Percentiles rank a stretch among this genome's conserved stretches.
Conservation (phyloP, 225 moss, liverwort and hornwort genomes). For the Sphagnum tenellum region DNA sequence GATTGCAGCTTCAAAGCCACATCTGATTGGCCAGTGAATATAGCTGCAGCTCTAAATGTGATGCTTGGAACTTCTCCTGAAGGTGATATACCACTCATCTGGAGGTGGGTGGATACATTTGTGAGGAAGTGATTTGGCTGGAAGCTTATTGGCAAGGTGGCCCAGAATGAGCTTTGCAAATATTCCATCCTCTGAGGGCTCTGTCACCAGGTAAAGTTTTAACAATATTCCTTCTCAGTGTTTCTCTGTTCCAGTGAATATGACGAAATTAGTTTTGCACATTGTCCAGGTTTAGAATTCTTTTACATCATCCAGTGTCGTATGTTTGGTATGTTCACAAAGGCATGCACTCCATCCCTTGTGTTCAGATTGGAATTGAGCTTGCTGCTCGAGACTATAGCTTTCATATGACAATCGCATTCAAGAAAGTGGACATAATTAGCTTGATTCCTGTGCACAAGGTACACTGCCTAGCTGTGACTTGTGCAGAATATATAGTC, state of each 20-base stretch:
- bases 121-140: constrained; percentile 51
- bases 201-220: constrained; percentile 36
- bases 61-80: constrained; percentile 44
- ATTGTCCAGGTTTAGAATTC: too few relatives aligned
- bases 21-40: constrained; percentile 31
- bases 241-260: too few relatives aligned
- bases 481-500: too few relatives aligned
- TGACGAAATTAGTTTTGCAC: too few relatives aligned
- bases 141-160: constrained; percentile 25
- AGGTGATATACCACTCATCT: constrained; percentile 23
- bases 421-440: constrained; percentile 39
- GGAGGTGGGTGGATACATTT: constrained; percentile 41
- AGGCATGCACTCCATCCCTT: too few relatives aligned
- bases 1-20: constrained; percentile 37
- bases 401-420: constrained; percentile 37
- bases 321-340: too few relatives aligned
- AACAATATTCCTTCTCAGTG: too few relatives aligned
- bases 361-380: constrained; percentile 38
- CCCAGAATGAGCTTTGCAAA: constrained; percentile 39
- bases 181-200: constrained; percentile 50
- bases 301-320: too few relatives aligned
- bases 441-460: constrained; percentile 66
- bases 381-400: constrained; percentile 49
- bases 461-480: constrained; percentile 1
- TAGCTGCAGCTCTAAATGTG: constrained; percentile 44